phyloP scores from a whole-genome alignment of 2,329 filamentous ascomycete genomes.

The Clonostachys solani region DNA sequence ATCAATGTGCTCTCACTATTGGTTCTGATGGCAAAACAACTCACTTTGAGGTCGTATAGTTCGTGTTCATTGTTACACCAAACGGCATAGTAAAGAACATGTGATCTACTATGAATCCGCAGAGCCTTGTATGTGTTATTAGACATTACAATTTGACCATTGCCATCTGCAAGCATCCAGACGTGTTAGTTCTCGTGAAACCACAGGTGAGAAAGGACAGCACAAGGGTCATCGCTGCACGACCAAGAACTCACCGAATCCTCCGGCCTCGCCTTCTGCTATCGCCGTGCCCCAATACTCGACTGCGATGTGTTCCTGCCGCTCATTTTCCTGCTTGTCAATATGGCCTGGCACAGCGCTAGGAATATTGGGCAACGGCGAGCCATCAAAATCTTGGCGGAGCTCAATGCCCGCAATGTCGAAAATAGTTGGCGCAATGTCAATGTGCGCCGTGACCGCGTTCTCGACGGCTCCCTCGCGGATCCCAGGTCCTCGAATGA shows the following conservation, averaged over 20 bases:
- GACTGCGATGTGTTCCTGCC: constrained; percentile 42
- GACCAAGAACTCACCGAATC: constrained; percentile 8
- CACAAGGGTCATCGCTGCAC: too few species aligned
- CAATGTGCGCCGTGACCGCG: constrained; percentile 44
- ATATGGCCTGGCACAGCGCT: too few species aligned
- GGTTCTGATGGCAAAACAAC: constrained; percentile 3
- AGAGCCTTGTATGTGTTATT: constrained; percentile 53
- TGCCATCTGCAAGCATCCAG: too few species aligned
- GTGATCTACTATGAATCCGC: constrained; percentile 37
- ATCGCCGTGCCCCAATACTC: constrained; percentile 45
- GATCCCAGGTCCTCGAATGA: constrained; percentile 42
- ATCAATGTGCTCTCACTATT: too few species aligned
- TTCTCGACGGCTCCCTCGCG: constrained; percentile 26
- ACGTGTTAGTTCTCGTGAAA: too few species aligned
- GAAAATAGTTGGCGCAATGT: constrained; percentile 51
- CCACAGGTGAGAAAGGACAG: too few species aligned
- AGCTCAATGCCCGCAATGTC: constrained; percentile 16
- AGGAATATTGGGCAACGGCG: not conserved
- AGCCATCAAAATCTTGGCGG: not conserved
- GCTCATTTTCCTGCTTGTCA: constrained; percentile 8
- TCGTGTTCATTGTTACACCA: constrained; percentile 48
- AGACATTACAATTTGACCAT: too few species aligned
- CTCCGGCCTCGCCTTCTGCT: constrained; percentile 14
- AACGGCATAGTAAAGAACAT: constrained; percentile 51
- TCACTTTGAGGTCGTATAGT: constrained; percentile 46